phyloP scores from a whole-genome alignment of 1,139 yeast species.

The Geotrichum reessii region DNA sequence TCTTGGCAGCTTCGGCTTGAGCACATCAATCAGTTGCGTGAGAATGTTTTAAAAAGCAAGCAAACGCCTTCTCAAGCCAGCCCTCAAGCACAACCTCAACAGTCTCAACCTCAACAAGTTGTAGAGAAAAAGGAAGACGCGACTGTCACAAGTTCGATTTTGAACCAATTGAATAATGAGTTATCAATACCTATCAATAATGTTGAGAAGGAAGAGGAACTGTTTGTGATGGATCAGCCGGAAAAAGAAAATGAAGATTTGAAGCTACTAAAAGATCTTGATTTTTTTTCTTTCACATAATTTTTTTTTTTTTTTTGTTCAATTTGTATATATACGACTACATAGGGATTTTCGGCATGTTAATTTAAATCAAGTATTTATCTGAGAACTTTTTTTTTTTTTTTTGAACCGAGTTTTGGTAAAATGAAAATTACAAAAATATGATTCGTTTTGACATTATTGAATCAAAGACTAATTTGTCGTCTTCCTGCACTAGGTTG shows the following conservation, averaged over 20 bases:
- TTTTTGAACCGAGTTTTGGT: background rate
- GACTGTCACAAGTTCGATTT: slow-evolving; percentile 21
- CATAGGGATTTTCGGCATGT: background rate
- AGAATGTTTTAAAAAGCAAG: slow-evolving; percentile 37
- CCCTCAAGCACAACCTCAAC: background rate
- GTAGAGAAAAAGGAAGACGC: slow-evolving; percentile 13
- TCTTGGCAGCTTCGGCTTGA: slow-evolving; percentile 64
- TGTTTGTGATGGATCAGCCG: slow-evolving; percentile 16
- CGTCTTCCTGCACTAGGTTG: too few relatives aligned
- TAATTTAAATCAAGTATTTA: background rate
- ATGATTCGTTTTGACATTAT: too few relatives aligned
- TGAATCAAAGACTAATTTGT: too few relatives aligned
- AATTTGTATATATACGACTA: background rate
- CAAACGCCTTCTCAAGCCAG: slow-evolving; percentile 18
- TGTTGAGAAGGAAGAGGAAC: slow-evolving; percentile 14
- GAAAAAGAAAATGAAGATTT: slow-evolving; percentile 17
- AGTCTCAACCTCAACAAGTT: slow-evolving; percentile 2
- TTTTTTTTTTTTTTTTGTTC: background rate
- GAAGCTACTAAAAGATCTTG: slow-evolving; percentile 19
- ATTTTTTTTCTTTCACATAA: slow-evolving; percentile 12
- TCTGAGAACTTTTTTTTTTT: background rate
- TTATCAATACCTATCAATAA: slow-evolving; percentile 5
- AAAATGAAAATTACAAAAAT: background rate
- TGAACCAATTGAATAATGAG: slow-evolving; percentile 27
- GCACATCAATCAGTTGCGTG: slow-evolving; percentile 49